Evolutionary conservation across 1,284 basidiomycete genomes (phyloP), one percentile per base, ranked within the genome.

Genomic region (Austroboletus novae-zelandiae): DNA sequence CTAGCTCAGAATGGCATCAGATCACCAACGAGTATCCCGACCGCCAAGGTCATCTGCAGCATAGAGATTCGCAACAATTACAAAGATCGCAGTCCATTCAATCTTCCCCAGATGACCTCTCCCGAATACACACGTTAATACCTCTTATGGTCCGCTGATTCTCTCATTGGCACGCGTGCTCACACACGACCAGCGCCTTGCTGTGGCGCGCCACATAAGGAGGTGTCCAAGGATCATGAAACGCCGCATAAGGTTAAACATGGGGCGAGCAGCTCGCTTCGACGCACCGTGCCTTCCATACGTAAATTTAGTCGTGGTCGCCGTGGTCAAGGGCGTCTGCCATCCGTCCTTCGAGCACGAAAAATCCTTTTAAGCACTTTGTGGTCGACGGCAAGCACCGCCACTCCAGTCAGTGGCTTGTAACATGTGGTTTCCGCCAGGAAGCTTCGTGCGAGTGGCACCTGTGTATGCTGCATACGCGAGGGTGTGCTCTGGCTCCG

Each of bases 401-500:
- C 58, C 58, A 63, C 52, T 45, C 23, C 45, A 45, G 46, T 55
- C 47, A 47, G 50, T 52, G 60, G 60, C 50, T 59, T 23, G 3
- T 0, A 50, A 58, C 63, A 67, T 50, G 65, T 57, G 65, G 51
- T 55, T 53, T 41, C 36, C n/a, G 47, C 53, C 48, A 53, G 62
- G 61, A 50, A 34, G 31, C 23, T 23, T 51, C 50, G 31, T 55
- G 43, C 23, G 39, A 43, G 61, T 65, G 62, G 64, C 58, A 51
- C 32, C 29, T 25, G 47, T 45, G 48, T 52, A 34, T 30, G 31
- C 14, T 36, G 35, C 35, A 17, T 15, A 36, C 18, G 15, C 20
- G 11, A 41, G 45, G 32, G 35, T 40, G 9, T 15, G 8, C 31
- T 39, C 46, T 31, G 14, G 36, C 29, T 49, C 25, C 44, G 36